These are phyloP conservation scores for Breviolum minutum DNA, from an alignment of 73 alveolate genomes.

Conservation along the genomic window DNA sequence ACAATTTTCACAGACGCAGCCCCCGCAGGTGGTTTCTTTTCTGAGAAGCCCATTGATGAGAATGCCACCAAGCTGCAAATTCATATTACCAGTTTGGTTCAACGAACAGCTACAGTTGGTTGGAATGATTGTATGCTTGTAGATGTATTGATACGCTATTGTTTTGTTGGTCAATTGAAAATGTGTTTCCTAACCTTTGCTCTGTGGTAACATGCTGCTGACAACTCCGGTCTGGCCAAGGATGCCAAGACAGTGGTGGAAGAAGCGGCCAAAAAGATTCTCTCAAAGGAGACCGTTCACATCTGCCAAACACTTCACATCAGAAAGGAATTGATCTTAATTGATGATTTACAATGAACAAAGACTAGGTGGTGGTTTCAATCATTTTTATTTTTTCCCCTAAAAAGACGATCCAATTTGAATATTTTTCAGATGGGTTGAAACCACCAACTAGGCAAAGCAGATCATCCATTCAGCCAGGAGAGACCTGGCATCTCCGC, in stretches of 20 bases:
- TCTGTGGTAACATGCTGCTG: no score
- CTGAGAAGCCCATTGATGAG: conserved; percentile 89
- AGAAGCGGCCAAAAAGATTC: conserved; percentile 93
- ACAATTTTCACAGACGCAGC: neutral
- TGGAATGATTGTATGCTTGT: neutral
- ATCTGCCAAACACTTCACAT: neutral
- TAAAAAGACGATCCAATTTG: no score
- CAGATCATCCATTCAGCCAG: neutral
- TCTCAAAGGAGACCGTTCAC: conserved; percentile 48
- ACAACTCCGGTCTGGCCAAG: neutral
- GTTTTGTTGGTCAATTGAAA: no score
- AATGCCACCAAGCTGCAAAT: neutral
- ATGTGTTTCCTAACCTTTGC: no score
- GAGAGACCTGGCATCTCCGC: conserved; percentile 91
- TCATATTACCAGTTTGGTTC: neutral
- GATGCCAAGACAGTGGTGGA: conserved; percentile 93
- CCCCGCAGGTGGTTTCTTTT: conserved; percentile 53
- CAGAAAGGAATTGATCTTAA: no score
- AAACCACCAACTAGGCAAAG: no score
- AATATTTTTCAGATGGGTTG: neutral
- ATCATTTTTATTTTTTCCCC: neutral
- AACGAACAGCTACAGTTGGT: no score
- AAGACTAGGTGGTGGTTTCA: no score
- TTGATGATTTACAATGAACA: no score
- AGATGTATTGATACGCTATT: neutral